A percentile compares a stretch with the other conserved stretches of the same genome.
Conservation (phyloP, 257 asterid species). For the Capsicum pubescens region DNA sequence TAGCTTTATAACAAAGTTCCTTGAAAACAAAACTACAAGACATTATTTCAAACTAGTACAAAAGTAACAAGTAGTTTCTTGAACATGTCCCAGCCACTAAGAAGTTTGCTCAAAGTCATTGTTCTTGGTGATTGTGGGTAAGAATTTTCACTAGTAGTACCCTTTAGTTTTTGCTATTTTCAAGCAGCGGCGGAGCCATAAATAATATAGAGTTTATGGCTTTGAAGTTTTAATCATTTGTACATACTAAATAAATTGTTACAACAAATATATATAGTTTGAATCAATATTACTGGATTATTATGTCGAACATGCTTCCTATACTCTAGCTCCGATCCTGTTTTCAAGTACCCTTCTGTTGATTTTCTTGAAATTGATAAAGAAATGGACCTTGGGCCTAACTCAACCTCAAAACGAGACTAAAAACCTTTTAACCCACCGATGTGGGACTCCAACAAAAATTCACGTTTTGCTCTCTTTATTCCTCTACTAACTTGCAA, state of each 20-base stretch:
- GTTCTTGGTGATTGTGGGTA: constrained; percentile 93
- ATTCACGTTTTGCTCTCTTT: background rate
- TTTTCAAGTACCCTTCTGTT: background rate
- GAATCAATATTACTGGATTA: too few species aligned
- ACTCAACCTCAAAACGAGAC: too few species aligned
- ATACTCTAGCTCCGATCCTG: too few species aligned
- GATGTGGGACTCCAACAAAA: too few species aligned
- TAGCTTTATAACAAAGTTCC: background rate
- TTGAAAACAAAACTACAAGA: background rate
- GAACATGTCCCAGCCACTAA: constrained; percentile 48
- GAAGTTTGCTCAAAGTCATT: constrained; percentile 82
- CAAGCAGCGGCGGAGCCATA: background rate
- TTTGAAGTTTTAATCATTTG: background rate
- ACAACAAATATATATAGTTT: too few species aligned
- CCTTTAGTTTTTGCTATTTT: background rate
- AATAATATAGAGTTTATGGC: background rate
- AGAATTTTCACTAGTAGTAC: constrained; percentile 12
- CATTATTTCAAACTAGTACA: background rate
- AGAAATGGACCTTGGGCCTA: too few species aligned
- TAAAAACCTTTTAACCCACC: too few species aligned
- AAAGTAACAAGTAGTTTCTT: constrained; percentile 18
- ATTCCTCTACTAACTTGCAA: background rate
- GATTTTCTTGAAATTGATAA: background rate
- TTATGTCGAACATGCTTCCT: too few species aligned
- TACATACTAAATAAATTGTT: too few species aligned